A percentile compares a stretch with the other conserved stretches of the same genome.
These are phyloP conservation scores for Penicillium capsulatum DNA, from an alignment of 2,329 filamentous ascomycete species.

Conservation along the genomic window DNA sequence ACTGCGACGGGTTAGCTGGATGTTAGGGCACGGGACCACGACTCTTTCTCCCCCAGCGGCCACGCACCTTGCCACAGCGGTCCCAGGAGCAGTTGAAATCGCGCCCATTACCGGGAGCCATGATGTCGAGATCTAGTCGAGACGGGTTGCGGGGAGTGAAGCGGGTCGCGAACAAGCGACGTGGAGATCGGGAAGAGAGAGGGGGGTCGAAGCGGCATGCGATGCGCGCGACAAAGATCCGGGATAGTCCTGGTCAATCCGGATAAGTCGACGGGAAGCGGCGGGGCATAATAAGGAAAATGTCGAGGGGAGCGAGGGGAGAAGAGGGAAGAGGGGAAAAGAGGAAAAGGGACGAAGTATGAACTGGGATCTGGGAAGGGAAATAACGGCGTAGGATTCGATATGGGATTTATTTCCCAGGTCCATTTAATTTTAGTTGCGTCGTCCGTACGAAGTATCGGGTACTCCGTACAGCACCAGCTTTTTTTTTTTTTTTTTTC, in stretches of 20 bases:
- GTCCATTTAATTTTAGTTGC: constrained; percentile 4
- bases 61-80: constrained; percentile 42
- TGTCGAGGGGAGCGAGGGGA: constrained; percentile 3
- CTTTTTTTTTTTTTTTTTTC: too few relatives aligned
- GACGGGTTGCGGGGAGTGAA: constrained; percentile 14
- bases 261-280: constrained; percentile 19
- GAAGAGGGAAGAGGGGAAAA: constrained; percentile 3
- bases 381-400: constrained; percentile 23
- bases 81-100: constrained; percentile 45
- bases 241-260: constrained; percentile 19
- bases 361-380: constrained; percentile 9
- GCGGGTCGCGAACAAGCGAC: constrained; percentile 11
- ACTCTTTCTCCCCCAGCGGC: too few relatives aligned
- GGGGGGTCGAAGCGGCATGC: constrained; percentile 13
- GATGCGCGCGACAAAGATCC: constrained; percentile 12
- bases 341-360: constrained; percentile 1
- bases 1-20: constrained; percentile 35
- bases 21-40: too few relatives aligned
- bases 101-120: constrained; percentile 41
- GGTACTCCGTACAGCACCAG: not conserved
- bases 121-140: constrained; percentile 16
- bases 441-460: too few relatives aligned
- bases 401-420: constrained; percentile 9
- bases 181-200: constrained; percentile 1
- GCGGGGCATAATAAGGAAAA: constrained; percentile 10